phyloP scores from a whole-genome alignment of 2,329 filamentous ascomycete genomes.

The Amphichorda felina region DNA sequence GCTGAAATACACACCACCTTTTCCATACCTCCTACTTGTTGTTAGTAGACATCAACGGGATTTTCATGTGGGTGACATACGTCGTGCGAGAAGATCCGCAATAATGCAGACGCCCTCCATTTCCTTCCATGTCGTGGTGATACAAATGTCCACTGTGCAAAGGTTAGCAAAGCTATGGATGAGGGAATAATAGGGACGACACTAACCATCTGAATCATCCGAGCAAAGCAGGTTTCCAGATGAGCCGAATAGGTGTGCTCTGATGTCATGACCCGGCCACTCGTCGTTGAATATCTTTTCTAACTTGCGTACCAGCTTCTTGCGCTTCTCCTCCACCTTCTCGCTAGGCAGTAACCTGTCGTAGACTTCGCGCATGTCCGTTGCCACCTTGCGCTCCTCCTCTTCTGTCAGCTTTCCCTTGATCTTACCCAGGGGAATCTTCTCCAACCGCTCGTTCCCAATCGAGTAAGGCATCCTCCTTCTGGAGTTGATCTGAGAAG shows the following conservation, averaged over 20 bases:
- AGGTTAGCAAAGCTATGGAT: slow-evolving; percentile 15
- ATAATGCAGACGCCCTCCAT: slow-evolving; percentile 85
- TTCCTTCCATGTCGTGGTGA: slow-evolving; percentile 80
- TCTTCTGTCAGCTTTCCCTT: slow-evolving; percentile 59
- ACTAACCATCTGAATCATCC: slow-evolving; percentile 86
- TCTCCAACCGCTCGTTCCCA: slow-evolving; percentile 67
- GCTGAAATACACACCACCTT: slow-evolving; percentile 89
- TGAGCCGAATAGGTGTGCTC: slow-evolving; percentile 92
- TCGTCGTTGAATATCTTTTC: slow-evolving; percentile 79
- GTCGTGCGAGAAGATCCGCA: slow-evolving; percentile 71
- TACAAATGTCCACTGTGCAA: slow-evolving; percentile 81
- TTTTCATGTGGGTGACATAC: slow-evolving; percentile 41
- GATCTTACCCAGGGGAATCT: slow-evolving; percentile 57
- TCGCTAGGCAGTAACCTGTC: slow-evolving; percentile 71
- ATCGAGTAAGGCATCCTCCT: slow-evolving; percentile 86
- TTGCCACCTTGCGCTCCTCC: slow-evolving; percentile 64
- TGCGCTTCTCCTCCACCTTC: slow-evolving; percentile 65
- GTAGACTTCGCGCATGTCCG: slow-evolving; percentile 79
- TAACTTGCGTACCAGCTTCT: slow-evolving; percentile 72
- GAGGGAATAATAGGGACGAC: background rate
- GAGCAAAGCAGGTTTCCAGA: slow-evolving; percentile 92
- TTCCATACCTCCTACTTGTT: slow-evolving; percentile 76
- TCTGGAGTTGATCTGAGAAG: slow-evolving; percentile 66
- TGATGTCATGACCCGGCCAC: slow-evolving; percentile 85
- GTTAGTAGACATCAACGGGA: slow-evolving; percentile 11